These are phyloP conservation scores for Solanum chiquidenum DNA, from an alignment of 257 asterid genomes.

Conservation along the genomic window DNA sequence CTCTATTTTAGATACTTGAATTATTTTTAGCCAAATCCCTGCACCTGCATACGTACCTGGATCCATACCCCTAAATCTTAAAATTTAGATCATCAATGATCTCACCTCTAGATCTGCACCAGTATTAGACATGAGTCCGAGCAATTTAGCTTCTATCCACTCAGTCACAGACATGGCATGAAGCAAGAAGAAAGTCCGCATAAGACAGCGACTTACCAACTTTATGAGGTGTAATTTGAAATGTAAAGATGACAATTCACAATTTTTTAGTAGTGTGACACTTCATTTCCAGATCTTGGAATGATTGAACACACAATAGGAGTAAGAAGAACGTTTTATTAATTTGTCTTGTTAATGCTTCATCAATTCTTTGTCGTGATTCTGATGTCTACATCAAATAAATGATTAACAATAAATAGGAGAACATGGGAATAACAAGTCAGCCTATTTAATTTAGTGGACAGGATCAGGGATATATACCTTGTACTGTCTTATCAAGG, in stretches of 20 bases:
- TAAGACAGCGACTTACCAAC: not conserved
- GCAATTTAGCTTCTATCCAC: not conserved
- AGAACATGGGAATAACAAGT: not conserved
- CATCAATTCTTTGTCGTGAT: not conserved
- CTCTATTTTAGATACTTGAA: not conserved
- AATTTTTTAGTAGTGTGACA: not conserved
- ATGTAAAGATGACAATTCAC: not conserved
- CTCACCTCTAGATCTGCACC: not conserved
- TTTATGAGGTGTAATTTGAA: not conserved
- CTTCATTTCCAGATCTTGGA: not conserved
- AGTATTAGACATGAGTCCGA: not conserved
- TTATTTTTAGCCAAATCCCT: not conserved
- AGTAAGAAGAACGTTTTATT: not conserved
- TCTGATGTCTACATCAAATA: not conserved
- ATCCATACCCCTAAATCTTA: not conserved
- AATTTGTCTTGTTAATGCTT: not conserved
- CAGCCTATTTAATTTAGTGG: not conserved
- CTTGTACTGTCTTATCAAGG: conserved; percentile 82
- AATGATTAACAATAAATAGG: not conserved
- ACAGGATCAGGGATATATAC: conserved; percentile 22
- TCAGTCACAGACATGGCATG: not conserved
- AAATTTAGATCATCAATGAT: not conserved
- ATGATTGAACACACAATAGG: not conserved
- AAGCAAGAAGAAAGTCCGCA: not conserved
- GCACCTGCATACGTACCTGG: not conserved